Base-by-base conservation (phyloP, 345 rosid genomes). In the Citrus cavaleriei region DNA sequence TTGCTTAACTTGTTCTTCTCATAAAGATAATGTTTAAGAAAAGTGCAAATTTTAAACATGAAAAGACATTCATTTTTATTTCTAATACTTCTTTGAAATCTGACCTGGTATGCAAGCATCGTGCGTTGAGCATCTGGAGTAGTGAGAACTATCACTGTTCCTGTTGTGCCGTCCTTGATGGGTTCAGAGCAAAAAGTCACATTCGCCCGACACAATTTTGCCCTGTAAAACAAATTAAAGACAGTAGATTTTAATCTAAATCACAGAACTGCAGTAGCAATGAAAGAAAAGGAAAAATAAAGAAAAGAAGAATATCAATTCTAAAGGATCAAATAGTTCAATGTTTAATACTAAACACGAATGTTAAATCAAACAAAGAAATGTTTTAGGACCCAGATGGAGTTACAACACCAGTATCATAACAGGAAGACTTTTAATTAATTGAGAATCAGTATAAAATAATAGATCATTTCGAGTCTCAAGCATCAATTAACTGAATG, bases 121-220 rank as follows among this genome's bases (percentile, higher is more conserved):
- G 99, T 89, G 78, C 98, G 92, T 70, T 95, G 98, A 57, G 99
- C 99, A 86, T 93, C 98, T 63, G 97, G 94, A 76, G 99, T 92
- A 32, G 99, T 95, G 61, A 95, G 93, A 85, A 95, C 97, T 68
- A 95, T 95, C 83, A 95, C 99, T 6, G 99, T 93, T 82, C 99
- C 99, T 0, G 98, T 95, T 30, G 99, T 93, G 75, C 97, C 98
- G 80, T 92, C 99, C 83, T 87, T 91, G 74, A 93, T 87, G 37
- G 97, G 92, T 40, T 85, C 88, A 75, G 99, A 95, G 70, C 93
- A 92, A 85, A 93, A 95, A 82, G 87, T 86, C 73, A 93, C 95
- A 83, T 93, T 90, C 70, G 97, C 99, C 77, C 94, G 88, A 21
- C 68, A 81, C 79, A 95, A 81, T 84, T 95, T 95, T 77, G 92